These are phyloP conservation scores for Scedosporium aurantiacum DNA, from an alignment of 2,329 filamentous ascomycete genomes.

Conservation along the genomic window DNA sequence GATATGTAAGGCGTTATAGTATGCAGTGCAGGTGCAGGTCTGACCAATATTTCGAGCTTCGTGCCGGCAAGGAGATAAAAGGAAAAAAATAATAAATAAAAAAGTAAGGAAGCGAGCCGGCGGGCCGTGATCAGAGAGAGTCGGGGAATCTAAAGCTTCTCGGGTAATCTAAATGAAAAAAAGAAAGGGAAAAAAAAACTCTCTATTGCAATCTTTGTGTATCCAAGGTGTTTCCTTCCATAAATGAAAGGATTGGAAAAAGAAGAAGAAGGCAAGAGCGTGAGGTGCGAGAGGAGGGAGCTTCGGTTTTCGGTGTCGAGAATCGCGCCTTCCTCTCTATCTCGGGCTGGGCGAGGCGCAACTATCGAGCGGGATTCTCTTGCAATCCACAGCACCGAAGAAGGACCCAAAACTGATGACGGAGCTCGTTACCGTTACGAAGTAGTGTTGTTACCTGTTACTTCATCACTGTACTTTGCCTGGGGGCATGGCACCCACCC, in stretches of 20 bases:
- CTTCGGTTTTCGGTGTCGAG: background rate
- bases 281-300: background rate
- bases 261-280: background rate
- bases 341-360: background rate
- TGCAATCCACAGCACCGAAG: background rate
- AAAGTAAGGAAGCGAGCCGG: background rate
- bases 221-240: background rate
- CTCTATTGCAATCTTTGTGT: background rate
- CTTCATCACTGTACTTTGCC: background rate
- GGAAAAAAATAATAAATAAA: background rate
- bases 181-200: background rate
- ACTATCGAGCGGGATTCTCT: background rate
- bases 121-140: background rate
- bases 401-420: background rate
- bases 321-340: background rate
- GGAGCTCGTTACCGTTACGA: background rate
- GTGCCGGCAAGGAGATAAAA: background rate
- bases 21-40: background rate
- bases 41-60: background rate
- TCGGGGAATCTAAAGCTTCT: background rate
- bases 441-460: background rate
- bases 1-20: background rate
- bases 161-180: background rate
- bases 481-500: background rate
- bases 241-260: background rate